phyloP scores from a whole-genome alignment of 805 yeast species.

The Teunomyces pallodes region DNA sequence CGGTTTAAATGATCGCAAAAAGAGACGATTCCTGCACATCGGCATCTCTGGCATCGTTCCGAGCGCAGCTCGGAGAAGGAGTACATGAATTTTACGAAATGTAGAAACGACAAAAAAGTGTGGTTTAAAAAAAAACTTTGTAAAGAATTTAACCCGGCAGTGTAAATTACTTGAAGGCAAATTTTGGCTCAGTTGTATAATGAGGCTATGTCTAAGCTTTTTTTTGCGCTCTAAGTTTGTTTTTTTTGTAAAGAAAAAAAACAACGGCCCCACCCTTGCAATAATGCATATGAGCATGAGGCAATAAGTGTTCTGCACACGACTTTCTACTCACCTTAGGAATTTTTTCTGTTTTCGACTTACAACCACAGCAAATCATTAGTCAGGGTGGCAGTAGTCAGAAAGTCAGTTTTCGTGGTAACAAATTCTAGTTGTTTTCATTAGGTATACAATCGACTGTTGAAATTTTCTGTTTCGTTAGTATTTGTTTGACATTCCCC shows the following conservation, averaged over 20 bases:
- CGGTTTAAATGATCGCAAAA: not conserved
- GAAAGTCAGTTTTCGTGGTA: not conserved
- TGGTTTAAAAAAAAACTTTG: no score
- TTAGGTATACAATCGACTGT: not conserved
- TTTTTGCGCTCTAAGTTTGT: no score
- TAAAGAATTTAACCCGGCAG: no score
- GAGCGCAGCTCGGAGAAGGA: not conserved
- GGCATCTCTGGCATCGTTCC: conserved; percentile 1
- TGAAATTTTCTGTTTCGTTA: not conserved
- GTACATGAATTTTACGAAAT: not conserved
- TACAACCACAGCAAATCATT: conserved; percentile 3
- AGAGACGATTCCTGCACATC: not conserved
- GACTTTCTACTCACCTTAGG: not conserved
- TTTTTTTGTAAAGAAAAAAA: no score
- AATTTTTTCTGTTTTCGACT: conserved; percentile 1
- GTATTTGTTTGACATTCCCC: not conserved
- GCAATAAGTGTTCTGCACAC: not conserved
- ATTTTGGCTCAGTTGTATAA: no score
- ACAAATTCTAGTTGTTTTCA: not conserved
- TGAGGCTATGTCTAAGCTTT: no score
- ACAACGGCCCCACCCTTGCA: no score
- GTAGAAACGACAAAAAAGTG: no score
- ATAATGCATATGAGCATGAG: no score
- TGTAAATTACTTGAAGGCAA: no score
- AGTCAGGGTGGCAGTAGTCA: conserved; percentile 3